Evolutionary conservation across 306 rosid species (phyloP), one percentile per base, ranked within the genome.

Genomic region (Glycine tomentella): DNA sequence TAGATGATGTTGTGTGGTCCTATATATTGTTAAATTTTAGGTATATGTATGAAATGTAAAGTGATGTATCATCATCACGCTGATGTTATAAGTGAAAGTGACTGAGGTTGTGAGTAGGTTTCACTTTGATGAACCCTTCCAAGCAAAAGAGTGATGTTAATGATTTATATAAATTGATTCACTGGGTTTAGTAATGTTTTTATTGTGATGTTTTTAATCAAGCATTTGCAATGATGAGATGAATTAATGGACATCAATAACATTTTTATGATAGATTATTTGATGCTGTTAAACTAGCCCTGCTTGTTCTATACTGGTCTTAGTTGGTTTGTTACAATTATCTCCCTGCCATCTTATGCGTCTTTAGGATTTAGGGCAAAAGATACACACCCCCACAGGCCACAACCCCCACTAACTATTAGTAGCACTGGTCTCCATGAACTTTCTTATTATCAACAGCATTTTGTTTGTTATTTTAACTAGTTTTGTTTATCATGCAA

Each of bases 61-160:
- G 56, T 70, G 51, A 12, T 45, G 62, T 57, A 9, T 80, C 38
- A 5, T 3, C 46, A 34, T 58, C 40, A 71, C 12, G 72, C 52
- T 71, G 52, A 59, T 80, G 14, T 62, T 50, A 6, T 64, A 36
- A 34, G 48, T 34, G 11, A 8, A 62, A 57, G 57, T 16, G 50
- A 7, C 9, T 17, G 51, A 53, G 31, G 61, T 55, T 80, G 5
- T 80, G 38, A 57, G 31, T 25, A 73, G 61, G 69, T 81, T 74
- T 66, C 12, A 33, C 44, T 74, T 52, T 2, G 65, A 49, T 52
- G 69, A 62, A 50, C 14, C 64, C 33, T 80, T 38, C 50, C 58
- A 3, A 42, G 46, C 45, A 63, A 71, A 61, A 44, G 31, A 31
- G 25, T 64, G 4, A 53, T 62, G 57, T 10, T 50, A 71, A 17